phyloP scores from a whole-genome alignment of 306 rosid genomes.

The Canavalia gladiata region DNA sequence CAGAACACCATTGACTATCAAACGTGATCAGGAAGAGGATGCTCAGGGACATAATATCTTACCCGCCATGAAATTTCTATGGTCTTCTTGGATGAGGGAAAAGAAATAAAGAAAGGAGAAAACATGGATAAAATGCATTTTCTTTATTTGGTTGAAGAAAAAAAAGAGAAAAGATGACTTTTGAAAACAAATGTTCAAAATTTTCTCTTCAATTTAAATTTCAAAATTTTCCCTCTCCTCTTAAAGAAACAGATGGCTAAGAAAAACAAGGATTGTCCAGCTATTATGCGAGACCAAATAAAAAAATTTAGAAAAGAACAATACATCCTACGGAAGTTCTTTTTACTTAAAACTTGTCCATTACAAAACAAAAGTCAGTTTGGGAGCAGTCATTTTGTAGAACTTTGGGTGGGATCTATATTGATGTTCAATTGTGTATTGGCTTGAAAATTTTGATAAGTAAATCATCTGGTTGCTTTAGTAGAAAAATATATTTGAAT shows the following conservation, averaged over 20 bases:
- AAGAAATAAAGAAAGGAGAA: too few species aligned
- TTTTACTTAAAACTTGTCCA: neutral
- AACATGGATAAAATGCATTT: too few species aligned
- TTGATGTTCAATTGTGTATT: constrained; percentile 13
- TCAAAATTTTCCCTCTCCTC: too few species aligned
- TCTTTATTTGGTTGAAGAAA: too few species aligned
- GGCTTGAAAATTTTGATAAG: neutral
- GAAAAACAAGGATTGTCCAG: constrained; percentile 14
- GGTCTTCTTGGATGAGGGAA: too few species aligned
- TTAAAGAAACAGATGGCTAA: neutral
- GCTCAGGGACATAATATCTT: neutral
- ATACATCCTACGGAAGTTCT: constrained; percentile 3
- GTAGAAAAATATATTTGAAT: neutral
- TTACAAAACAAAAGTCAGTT: neutral
- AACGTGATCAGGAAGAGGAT: neutral
- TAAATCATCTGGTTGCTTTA: constrained; percentile 2
- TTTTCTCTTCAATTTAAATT: too few species aligned
- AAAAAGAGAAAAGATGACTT: too few species aligned
- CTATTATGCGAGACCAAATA: neutral
- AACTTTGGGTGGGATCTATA: constrained; percentile 21
- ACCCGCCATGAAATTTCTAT: neutral
- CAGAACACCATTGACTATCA: neutral
- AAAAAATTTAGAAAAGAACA: neutral
- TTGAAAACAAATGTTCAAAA: too few species aligned
- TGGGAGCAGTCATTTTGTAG: neutral